Evolutionary conservation across 441 rosid species (phyloP).

Genomic region (Isatis lusitanica): DNA sequence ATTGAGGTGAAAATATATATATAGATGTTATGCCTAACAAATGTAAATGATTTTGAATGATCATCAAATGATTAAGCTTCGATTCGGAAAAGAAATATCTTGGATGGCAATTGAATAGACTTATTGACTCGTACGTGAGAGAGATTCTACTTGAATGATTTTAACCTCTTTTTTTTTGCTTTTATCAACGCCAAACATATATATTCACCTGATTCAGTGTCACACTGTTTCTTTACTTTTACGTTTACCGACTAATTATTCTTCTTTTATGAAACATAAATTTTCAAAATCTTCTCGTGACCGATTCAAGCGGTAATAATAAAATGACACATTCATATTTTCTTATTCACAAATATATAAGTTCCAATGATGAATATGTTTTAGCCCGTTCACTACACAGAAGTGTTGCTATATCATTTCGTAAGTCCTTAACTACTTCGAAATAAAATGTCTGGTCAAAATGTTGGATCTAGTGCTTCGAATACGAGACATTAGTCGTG

Average conservation of each 20-base stretch:
- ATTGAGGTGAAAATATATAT: not conserved
- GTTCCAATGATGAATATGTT: not conserved
- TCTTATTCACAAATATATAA: not conserved
- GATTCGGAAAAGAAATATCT: conserved; percentile 18
- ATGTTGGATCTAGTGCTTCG: no score
- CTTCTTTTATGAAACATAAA: not conserved
- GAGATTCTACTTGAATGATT: conserved; percentile 13
- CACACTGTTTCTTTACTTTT: not conserved
- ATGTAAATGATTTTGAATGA: conserved; percentile 16
- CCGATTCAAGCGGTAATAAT: not conserved
- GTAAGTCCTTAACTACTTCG: no score
- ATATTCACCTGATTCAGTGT: not conserved
- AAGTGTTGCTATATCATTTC: not conserved
- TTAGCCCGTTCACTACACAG: not conserved
- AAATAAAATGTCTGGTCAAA: no score
- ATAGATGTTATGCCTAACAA: not conserved
- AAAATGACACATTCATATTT: not conserved
- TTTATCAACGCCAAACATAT: conserved; percentile 6
- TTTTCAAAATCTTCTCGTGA: not conserved
- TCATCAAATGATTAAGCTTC: conserved; percentile 31
- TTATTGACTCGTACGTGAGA: conserved; percentile 22
- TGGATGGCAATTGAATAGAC: conserved; percentile 28
- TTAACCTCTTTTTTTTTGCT: not conserved
- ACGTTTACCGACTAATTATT: not conserved
- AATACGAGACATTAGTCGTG: no score